Base-by-base conservation (phyloP, 2,329 filamentous ascomycete species). In the Pyrenochaeta sp. region DNA sequence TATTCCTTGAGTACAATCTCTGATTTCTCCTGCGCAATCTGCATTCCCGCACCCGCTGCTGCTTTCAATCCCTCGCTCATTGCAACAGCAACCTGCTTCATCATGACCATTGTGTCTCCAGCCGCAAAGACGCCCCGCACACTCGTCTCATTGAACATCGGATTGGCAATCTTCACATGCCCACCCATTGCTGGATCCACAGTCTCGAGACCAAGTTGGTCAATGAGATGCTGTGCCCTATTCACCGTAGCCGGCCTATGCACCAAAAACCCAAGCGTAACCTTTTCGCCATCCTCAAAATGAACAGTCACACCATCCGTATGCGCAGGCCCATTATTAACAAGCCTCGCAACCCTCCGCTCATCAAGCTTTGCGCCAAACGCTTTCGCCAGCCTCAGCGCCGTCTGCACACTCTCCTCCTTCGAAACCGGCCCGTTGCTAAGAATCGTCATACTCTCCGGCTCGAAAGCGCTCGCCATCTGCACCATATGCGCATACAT, bases 71-170 rank as follows among this genome's bases (percentile, higher is more conserved):
- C 73, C 19, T 73, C 69, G 1, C 64, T 62, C 71, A 74, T 72
- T 0, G 73, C 67, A 47, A 74, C 55, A 6, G 63, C 64, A n/a
- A 64, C 71, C 49, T 74, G 72, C 61, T 76, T 75, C 65, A 76
- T 71, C 59, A 65, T 50, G 0, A 59, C 56, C 67, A 72, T 72
- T 0, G 69, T 75, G 70, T 88, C 85, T 0, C 86, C 86, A 0
- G 77, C 83, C 0, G 84, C 84, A 72, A 84, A 86, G 2, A 84
- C 81, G 0, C 85, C 85, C 2, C 73, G 70, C 0, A 85, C 78
- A 52, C 70, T 83, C 3, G 84, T 85, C 67, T 81, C 77, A 40
- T 81, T 77, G 64, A 85, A 84, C 36, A 83, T 83, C 1, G 68
- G 61, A 22, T 72, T 73, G 0, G 73, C 71, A 52, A 72, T 8